phyloP scores from a whole-genome alignment of 805 yeast genomes.

The Cyberlindnera maclurae region DNA sequence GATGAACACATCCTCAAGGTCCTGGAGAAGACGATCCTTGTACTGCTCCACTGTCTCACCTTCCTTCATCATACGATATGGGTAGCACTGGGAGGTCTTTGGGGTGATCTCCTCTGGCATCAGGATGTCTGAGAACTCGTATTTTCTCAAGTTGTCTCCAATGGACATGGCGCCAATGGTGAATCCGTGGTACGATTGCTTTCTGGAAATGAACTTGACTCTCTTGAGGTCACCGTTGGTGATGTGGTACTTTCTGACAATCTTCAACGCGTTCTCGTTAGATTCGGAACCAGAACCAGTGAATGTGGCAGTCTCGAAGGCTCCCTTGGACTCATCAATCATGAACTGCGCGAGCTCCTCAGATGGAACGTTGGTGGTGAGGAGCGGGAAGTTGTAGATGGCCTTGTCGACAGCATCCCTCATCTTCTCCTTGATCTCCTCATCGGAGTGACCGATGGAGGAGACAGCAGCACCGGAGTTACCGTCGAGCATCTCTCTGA shows the following conservation, averaged over 20 bases:
- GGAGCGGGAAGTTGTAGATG: conserved; percentile 31
- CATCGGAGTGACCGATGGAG: conserved; percentile 40
- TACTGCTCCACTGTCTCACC: conserved; percentile 35
- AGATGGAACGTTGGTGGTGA: conserved; percentile 29
- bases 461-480: conserved; percentile 47
- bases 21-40: conserved; percentile 30
- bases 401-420: conserved; percentile 30
- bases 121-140: conserved; percentile 26
- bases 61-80: conserved; percentile 23
- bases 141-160: conserved; percentile 32
- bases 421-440: conserved; percentile 34
- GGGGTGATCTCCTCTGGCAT: conserved; percentile 21
- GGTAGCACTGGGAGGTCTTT: conserved; percentile 23
- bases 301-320: conserved; percentile 36
- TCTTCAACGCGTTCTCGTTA: conserved; percentile 57
- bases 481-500: conserved; percentile 32
- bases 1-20: conserved; percentile 35
- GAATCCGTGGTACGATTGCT: conserved; percentile 43
- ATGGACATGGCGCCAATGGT: conserved; percentile 40
- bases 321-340: conserved; percentile 35
- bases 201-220: conserved; percentile 36
- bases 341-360: conserved; percentile 36
- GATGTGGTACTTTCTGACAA: conserved; percentile 40
- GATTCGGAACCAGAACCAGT: conserved; percentile 63
- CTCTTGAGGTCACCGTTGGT: conserved; percentile 37